A percentile compares a stretch with the other conserved stretches of the same genome.
These are phyloP conservation scores for Adansonia grandidieri DNA, from an alignment of 441 rosid species.

Conservation along the genomic window DNA sequence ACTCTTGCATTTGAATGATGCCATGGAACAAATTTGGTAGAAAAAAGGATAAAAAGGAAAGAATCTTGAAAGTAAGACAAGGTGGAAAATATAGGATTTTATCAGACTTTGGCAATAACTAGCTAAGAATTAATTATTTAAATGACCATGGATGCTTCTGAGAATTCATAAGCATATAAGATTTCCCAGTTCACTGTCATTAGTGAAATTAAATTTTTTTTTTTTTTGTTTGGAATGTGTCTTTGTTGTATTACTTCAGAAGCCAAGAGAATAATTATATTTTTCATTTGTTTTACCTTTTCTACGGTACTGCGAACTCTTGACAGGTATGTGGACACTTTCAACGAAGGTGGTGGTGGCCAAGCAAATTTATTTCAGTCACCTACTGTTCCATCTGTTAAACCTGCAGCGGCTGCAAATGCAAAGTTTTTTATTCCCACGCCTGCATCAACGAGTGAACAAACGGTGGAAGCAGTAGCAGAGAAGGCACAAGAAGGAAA, in stretches of 20 bases:
- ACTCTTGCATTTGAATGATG: neutral
- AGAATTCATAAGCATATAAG: neutral
- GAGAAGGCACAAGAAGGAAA: conserved; percentile 56
- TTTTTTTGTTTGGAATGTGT: conserved; percentile 4
- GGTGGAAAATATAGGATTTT: neutral
- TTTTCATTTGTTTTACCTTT: neutral
- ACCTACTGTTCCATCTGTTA: conserved; percentile 62
- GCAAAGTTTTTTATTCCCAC: conserved; percentile 86
- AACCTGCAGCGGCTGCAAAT: conserved; percentile 70
- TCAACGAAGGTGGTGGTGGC: conserved; percentile 55
- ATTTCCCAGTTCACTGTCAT: neutral
- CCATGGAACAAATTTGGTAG: neutral
- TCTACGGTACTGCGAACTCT: conserved; percentile 9
- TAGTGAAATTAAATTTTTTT: neutral
- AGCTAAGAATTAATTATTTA: neutral
- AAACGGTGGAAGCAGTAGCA: conserved; percentile 49
- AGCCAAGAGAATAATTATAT: neutral
- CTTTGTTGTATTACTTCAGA: neutral
- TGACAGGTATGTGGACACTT: conserved; percentile 82
- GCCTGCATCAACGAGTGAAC: conserved; percentile 51
- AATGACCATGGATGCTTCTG: neutral
- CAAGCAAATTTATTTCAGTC: conserved; percentile 68
- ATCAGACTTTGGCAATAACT: neutral
- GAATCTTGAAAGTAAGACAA: conserved; percentile 15
- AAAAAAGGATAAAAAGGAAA: neutral